Conservation (phyloP, 192 early-diverging fungal genomes). For the Jimgerdemannia flammicorona region DNA sequence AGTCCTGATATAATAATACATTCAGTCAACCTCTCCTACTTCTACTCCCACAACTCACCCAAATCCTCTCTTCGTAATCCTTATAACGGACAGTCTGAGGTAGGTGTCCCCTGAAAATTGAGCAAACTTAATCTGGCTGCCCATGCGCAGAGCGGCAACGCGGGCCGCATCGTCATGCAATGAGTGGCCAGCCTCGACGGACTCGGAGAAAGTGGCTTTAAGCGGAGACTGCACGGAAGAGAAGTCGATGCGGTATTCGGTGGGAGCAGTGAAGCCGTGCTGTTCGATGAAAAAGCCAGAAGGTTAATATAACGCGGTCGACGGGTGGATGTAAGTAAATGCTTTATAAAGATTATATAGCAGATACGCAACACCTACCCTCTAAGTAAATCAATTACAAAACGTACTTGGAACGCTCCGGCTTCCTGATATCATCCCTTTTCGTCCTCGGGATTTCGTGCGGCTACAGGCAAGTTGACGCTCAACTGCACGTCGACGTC, state of each 20-base stretch:
- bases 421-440: conserved; percentile 83
- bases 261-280: conserved; percentile 50
- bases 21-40: too few relatives aligned
- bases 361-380: too few relatives aligned
- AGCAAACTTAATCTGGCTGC: conserved; percentile 95
- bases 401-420: conserved; percentile 88
- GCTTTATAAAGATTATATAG: too few relatives aligned
- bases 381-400: too few relatives aligned
- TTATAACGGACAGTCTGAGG: conserved; percentile 75
- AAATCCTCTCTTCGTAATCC: conserved; percentile 96
- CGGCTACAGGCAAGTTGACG: conserved; percentile 74
- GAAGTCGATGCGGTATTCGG: conserved; percentile 65
- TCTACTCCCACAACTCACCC: too few relatives aligned
- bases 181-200: conserved; percentile 89
- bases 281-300: too few relatives aligned
- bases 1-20: too few relatives aligned
- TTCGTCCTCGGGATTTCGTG: conserved; percentile 54
- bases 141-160: conserved; percentile 91
- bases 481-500: conserved; percentile 87
- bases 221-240: conserved; percentile 43
- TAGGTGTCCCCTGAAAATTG: conserved; percentile 92
- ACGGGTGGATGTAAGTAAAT: too few relatives aligned
- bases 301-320: too few relatives aligned
- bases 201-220: conserved; percentile 89
- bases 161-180: conserved; percentile 77